These are phyloP conservation scores for Phytophthora hybrid DNA, from an alignment of 352 stramenopile species.

Conservation along the genomic window DNA sequence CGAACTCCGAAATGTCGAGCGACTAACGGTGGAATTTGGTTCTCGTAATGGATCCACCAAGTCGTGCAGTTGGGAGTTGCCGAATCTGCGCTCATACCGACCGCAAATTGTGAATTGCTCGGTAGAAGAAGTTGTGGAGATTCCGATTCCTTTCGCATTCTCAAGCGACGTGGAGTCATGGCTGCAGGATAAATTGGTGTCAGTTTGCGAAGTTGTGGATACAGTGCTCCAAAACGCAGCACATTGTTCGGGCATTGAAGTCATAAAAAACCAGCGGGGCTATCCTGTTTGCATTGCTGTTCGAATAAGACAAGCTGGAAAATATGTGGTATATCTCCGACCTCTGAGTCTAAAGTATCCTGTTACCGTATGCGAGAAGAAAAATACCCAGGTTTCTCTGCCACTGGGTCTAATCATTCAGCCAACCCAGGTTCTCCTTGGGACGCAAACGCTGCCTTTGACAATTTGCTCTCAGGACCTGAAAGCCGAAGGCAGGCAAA, in stretches of 20 bases:
- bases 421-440: constrained; percentile 26
- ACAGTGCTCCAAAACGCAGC: constrained; percentile 37
- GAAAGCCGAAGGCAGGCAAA: constrained; percentile 12
- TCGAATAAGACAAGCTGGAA: constrained; percentile 34
- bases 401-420: constrained; percentile 32
- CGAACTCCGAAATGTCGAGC: constrained; percentile 30
- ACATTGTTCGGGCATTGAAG: constrained; percentile 15
- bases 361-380: constrained; percentile 42
- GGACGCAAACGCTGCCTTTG: constrained; percentile 29
- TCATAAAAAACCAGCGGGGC: constrained; percentile 33
- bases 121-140: constrained; percentile 38
- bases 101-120: constrained; percentile 46
- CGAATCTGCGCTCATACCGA: constrained; percentile 47
- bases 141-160: constrained; percentile 47
- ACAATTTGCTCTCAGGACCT: constrained; percentile 44
- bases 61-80: constrained; percentile 53
- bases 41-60: neutral
- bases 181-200: constrained; percentile 35
- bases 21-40: constrained; percentile 28
- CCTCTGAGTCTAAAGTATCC: constrained; percentile 45
- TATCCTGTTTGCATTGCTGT: constrained; percentile 32
- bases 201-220: constrained; percentile 43
- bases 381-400: constrained; percentile 18
- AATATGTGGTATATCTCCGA: constrained; percentile 47
- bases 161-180: constrained; percentile 39